Evolutionary conservation across 352 stramenopile genomes (phyloP).

Genomic region (Globisporangium cylindrosporum): DNA sequence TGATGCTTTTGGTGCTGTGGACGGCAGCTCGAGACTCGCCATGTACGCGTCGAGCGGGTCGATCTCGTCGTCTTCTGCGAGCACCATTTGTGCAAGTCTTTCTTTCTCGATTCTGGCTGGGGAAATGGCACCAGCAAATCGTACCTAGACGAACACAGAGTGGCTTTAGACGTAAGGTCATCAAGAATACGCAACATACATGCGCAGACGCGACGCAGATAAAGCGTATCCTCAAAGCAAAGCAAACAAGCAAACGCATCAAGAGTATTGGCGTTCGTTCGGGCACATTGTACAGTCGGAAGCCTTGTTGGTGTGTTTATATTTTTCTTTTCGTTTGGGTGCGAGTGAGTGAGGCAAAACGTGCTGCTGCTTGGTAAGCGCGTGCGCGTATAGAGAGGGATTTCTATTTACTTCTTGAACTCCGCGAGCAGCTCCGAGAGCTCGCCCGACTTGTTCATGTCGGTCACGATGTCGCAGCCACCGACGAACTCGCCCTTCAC

Average conservation of each 20-base stretch:
- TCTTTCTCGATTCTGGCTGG: neutral
- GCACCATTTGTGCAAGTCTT: conserved; percentile 3
- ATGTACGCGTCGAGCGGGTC: conserved; percentile 85
- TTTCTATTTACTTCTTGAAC: conserved; percentile 57
- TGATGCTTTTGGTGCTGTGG: neutral
- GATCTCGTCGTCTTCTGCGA: conserved; percentile 30
- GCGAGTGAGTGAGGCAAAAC: neutral
- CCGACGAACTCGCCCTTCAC: conserved; percentile 99
- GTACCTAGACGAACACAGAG: neutral
- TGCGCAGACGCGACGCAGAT: too few species aligned
- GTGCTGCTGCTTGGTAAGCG: neutral
- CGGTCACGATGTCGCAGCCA: conserved; percentile 98
- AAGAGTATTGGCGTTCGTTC: neutral
- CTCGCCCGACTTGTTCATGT: conserved; percentile 93
- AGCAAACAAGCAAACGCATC: neutral
- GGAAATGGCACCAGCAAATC: neutral
- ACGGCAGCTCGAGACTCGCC: conserved; percentile 47
- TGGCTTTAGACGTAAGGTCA: too few species aligned
- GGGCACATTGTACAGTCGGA: neutral
- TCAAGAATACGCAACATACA: too few species aligned
- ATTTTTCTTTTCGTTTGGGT: neutral
- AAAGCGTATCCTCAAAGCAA: too few species aligned
- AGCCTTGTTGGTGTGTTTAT: conserved; percentile 1
- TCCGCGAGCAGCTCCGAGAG: conserved; percentile 86
- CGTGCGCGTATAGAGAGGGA: neutral